phyloP scores from a whole-genome alignment of 2,329 filamentous ascomycete species.

The Cylindrodendrum hubeiense region DNA sequence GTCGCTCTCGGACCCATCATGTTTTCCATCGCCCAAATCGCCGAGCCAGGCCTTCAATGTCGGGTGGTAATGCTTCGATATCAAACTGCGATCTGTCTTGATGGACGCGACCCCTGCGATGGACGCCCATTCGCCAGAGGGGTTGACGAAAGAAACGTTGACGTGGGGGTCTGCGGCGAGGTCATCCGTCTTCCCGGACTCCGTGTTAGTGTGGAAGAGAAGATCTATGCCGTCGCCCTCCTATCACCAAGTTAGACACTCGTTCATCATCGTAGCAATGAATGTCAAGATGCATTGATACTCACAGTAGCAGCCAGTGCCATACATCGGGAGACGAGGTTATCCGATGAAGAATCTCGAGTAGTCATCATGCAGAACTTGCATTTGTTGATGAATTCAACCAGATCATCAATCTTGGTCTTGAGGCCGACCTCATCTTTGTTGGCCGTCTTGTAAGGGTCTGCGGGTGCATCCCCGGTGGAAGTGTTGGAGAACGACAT shows the following conservation, averaged over 20 bases:
- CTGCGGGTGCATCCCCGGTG: constrained; percentile 72
- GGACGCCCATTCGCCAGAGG: constrained; percentile 86
- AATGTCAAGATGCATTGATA: neutral
- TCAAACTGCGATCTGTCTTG: constrained; percentile 74
- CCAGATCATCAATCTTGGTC: constrained; percentile 82
- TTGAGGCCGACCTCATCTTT: constrained; percentile 73
- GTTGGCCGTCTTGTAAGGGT: constrained; percentile 85
- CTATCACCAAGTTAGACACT: constrained; percentile 55
- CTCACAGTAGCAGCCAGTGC: constrained; percentile 81
- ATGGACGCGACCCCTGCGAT: constrained; percentile 80
- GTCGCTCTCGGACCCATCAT: constrained; percentile 85
- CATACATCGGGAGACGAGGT: constrained; percentile 87
- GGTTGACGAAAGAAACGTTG: constrained; percentile 85
- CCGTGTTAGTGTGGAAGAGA: constrained; percentile 92
- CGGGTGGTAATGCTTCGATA: constrained; percentile 82
- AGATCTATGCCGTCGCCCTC: constrained; percentile 84
- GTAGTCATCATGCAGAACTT: constrained; percentile 96
- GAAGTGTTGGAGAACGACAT: constrained; percentile 66
- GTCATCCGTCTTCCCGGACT: constrained; percentile 89
- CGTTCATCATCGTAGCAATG: neutral
- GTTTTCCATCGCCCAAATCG: constrained; percentile 84
- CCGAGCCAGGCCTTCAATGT: constrained; percentile 87
- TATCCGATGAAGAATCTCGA: constrained; percentile 71
- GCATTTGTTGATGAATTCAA: constrained; percentile 75
- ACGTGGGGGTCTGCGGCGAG: constrained; percentile 78